phyloP scores from a whole-genome alignment of 225 moss, liverwort and hornwort genomes.

The Physcomitrium patens region DNA sequence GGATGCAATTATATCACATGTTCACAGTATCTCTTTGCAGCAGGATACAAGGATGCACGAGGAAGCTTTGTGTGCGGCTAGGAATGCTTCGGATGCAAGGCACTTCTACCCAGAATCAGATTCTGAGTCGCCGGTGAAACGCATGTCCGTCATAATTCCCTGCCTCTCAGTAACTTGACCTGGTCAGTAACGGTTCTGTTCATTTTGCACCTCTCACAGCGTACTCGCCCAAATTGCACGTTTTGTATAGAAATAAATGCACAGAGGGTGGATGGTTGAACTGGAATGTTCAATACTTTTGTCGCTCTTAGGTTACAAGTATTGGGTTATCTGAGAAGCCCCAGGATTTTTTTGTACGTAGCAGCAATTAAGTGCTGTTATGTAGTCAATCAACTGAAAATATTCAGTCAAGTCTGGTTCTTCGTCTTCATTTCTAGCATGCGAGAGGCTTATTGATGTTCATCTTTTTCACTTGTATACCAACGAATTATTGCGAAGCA shows the following conservation, averaged over 20 bases:
- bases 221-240: conserved; percentile 16
- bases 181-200: conserved; percentile 52
- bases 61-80: conserved; percentile 26
- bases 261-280: neutral
- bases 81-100: conserved; percentile 28
- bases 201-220: conserved; percentile 26
- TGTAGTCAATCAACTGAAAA: neutral
- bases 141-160: conserved; percentile 52
- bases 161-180: conserved; percentile 43
- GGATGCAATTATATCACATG: neutral
- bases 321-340: neutral
- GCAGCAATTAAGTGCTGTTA: conserved; percentile 3
- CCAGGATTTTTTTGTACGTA: neutral
- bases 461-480: conserved; percentile 10
- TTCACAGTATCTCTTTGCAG: conserved; percentile 25
- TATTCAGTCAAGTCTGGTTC: conserved; percentile 8
- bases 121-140: conserved; percentile 49
- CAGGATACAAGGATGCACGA: conserved; percentile 31
- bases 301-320: neutral
- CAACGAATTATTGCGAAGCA: conserved; percentile 26
- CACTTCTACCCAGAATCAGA: conserved; percentile 31
- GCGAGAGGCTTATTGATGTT: neutral
- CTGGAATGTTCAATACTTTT: neutral
- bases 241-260: neutral
- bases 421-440: neutral